Evolutionary conservation across 1,284 basidiomycete genomes (phyloP), one percentile per base, ranked within the genome.

Genomic region (Leccinum cinnamomeum): DNA sequence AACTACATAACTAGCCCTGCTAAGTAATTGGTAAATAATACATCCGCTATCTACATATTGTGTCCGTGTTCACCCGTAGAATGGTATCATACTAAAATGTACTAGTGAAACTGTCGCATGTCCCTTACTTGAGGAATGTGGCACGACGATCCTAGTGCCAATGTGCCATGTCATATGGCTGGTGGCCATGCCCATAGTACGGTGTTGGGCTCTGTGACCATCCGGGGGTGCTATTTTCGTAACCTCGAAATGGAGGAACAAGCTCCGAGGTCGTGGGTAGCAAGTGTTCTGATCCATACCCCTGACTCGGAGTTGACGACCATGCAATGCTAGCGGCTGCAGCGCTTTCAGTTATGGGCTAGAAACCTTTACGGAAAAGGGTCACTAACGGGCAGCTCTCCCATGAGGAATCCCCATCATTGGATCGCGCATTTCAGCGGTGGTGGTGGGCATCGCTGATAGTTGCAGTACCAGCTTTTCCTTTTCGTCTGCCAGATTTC

Each of bases 401-500:
- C 44, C 53, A 14, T 14, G 7, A 3, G 53, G 35, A 20, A 46
- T 33, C 5, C 5, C 28, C 23, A n/a, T 18, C 2, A 60, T 58
- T 53, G 55, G 30, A 18, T 54, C 55, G 11, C 57, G 53, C 35
- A 3, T 7, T 3, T 11, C 53, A 37, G 28, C 3, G 20, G 25
- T 30, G 18, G n/a, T 46, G 3, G 44, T 20, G 37, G 68, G 56
- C 23, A 57, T 35, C 7, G 62, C 68, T 46, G 70, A 70, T 41
- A 73, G 5, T n/a, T 5, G 57, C 12, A 62, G 23, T 7, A 60
- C 39, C 10, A 70, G 71, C 3, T 56, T 53, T 63, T 70, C 60
- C 54, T 70, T 70, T 33, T 73, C 68, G 16, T 72, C 61, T 1
- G 70, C 71, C 6, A 70, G 71, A 48, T 66, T 54, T 56, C 65